Conservation (phyloP, 2,329 filamentous ascomycete species). For the Penicillium sp. region DNA sequence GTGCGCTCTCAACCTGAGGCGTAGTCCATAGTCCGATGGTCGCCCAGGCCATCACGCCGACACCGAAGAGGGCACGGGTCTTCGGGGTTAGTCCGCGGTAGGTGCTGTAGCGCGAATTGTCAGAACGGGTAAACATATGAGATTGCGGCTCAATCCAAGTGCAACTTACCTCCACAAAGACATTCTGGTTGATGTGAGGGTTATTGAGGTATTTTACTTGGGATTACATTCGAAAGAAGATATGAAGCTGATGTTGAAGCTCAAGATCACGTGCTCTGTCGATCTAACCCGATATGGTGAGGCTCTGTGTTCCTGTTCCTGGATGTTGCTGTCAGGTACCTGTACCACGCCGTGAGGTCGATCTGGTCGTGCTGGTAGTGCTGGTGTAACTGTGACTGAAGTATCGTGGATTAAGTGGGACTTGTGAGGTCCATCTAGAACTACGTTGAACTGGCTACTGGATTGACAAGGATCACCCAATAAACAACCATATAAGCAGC, state of each 20-base stretch:
- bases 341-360: slow-evolving; percentile 12
- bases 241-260: not conserved
- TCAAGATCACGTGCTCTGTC: not conserved
- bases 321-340: slow-evolving; percentile 12
- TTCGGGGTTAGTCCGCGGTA: slow-evolving; percentile 72
- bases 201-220: not conserved
- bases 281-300: not conserved
- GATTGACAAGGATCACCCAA: no score
- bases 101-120: slow-evolving; percentile 47
- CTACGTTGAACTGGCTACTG: not conserved
- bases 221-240: not conserved
- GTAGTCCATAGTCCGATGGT: slow-evolving; percentile 70
- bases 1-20: slow-evolving; percentile 70
- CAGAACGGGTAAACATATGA: not conserved
- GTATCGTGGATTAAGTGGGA: slow-evolving; percentile 5
- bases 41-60: slow-evolving; percentile 76
- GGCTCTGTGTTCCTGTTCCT: not conserved
- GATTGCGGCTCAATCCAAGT: no score
- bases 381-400: slow-evolving; percentile 17
- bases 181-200: slow-evolving; percentile 21
- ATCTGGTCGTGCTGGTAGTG: not conserved
- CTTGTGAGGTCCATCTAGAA: not conserved
- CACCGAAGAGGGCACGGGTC: slow-evolving; percentile 70
- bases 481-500: not conserved
- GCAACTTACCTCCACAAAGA: slow-evolving; percentile 41